A percentile compares a stretch with the other conserved stretches of the same genome.
phyloP scores from a whole-genome alignment of 176 grass and related monocot genomes.

The Eragrostis nindensis region DNA sequence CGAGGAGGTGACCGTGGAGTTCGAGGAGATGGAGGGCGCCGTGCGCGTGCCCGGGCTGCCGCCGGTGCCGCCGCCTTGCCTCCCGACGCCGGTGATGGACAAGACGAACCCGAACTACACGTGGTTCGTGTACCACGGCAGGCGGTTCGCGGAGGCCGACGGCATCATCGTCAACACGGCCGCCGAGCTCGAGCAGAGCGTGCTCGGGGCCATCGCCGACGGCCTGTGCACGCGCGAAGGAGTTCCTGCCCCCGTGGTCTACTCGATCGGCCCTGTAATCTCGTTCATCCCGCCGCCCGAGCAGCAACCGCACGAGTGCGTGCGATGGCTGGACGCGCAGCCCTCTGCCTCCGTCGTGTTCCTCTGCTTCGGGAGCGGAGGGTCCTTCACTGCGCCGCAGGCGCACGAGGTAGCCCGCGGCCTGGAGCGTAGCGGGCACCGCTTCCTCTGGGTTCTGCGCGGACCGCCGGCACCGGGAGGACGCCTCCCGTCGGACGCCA shows the following conservation, averaged over 20 bases:
- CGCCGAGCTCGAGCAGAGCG: conserved; percentile 38
- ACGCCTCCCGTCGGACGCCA: neutral
- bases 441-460: conserved; percentile 30
- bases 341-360: conserved; percentile 41
- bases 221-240: neutral
- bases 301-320: conserved; percentile 38
- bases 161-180: conserved; percentile 57
- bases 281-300: neutral
- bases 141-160: conserved; percentile 38
- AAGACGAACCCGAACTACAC: conserved; percentile 33
- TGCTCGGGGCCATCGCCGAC: conserved; percentile 16
- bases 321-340: conserved; percentile 51
- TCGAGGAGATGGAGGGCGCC: conserved; percentile 34
- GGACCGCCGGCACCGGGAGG: neutral
- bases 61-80: conserved; percentile 18
- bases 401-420: conserved; percentile 20
- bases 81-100: conserved; percentile 33
- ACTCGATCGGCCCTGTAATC: conserved; percentile 41
- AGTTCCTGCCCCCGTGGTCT: conserved; percentile 13
- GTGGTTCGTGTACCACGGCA: conserved; percentile 48
- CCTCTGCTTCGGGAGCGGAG: conserved; percentile 54
- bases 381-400: conserved; percentile 2
- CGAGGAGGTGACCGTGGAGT: conserved; percentile 38
- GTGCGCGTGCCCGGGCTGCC: conserved; percentile 32
- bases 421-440: conserved; percentile 35